A percentile compares a stretch with the other conserved stretches of the same genome.
phyloP scores from a whole-genome alignment of 2,329 filamentous ascomycete genomes.

The Ustulina deusta region DNA sequence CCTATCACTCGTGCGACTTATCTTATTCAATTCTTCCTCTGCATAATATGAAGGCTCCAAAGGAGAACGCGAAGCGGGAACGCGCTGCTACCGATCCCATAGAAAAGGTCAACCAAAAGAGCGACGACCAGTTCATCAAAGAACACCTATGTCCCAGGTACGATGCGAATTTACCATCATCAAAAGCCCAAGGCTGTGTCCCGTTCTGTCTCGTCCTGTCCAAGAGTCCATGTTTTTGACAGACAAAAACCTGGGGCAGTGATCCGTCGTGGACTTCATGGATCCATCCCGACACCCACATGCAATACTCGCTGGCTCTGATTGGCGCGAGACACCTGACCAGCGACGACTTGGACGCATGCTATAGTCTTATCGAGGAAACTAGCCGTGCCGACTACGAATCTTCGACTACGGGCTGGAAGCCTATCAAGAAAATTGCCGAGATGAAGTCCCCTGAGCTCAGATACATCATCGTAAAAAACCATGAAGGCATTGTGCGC shows the following conservation, averaged over 20 bases:
- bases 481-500: constrained; percentile 51
- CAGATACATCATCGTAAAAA: constrained; percentile 73
- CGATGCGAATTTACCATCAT: constrained; percentile 37
- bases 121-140: constrained; percentile 61
- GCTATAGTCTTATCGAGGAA: constrained; percentile 68
- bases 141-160: constrained; percentile 63
- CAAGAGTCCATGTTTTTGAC: constrained; percentile 19
- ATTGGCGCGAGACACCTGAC: constrained; percentile 54
- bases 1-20: neutral
- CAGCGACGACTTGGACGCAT: constrained; percentile 62
- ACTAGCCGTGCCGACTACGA: constrained; percentile 76
- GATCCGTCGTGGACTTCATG: constrained; percentile 54
- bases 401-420: constrained; percentile 72
- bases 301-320: constrained; percentile 60
- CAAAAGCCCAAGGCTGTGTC: neutral
- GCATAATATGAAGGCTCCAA: constrained; percentile 38
- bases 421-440: constrained; percentile 66
- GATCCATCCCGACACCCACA: constrained; percentile 62
- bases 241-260: constrained; percentile 28
- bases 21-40: neutral
- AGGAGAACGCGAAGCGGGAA: constrained; percentile 46
- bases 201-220: neutral
- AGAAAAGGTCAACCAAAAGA: constrained; percentile 61
- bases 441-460: constrained; percentile 78
- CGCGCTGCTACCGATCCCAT: constrained; percentile 55